Evolutionary conservation across 164 flowering plant species (phyloP).

Genomic region (Aristolochia californica): DNA sequence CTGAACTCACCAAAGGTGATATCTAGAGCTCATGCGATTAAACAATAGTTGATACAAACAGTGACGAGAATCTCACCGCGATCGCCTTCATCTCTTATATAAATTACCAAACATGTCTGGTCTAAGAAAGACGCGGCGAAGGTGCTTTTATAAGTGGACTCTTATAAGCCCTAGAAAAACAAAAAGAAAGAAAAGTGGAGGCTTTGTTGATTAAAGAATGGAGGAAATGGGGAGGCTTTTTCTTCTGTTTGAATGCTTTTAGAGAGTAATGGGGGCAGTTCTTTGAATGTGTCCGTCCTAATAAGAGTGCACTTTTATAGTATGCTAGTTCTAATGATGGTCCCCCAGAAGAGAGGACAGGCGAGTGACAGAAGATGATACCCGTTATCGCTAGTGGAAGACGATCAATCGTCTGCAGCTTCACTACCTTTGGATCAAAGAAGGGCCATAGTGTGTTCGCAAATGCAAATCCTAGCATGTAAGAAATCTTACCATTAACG

Average conservation of each 20-base stretch:
- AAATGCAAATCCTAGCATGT: not conserved
- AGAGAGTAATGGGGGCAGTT: not conserved
- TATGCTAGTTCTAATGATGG: not conserved
- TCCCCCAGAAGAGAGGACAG: no score
- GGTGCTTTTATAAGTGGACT: constrained; percentile 1
- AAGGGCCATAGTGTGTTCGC: not conserved
- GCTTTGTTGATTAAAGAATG: not conserved
- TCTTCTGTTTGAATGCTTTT: not conserved
- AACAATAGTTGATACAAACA: not conserved
- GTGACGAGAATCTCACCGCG: not conserved
- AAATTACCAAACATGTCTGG: not conserved
- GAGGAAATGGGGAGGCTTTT: not conserved
- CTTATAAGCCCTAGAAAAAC: not conserved
- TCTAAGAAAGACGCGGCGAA: not conserved
- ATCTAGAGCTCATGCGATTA: not conserved
- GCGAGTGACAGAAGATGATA: no score
- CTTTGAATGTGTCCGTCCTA: not conserved
- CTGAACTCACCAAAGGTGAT: constrained; percentile 1
- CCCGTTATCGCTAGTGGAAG: no score
- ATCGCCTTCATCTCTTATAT: not conserved
- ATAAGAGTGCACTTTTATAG: not conserved
- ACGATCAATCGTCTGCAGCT: not conserved
- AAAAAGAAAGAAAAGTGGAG: not conserved
- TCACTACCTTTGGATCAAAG: not conserved
- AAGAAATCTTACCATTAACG: not conserved